Percentiles rank a stretch among this genome's conserved stretches.
These are phyloP conservation scores for Oidiodendron maius DNA, from an alignment of 495 filamentous ascomycete species.

Conservation along the genomic window DNA sequence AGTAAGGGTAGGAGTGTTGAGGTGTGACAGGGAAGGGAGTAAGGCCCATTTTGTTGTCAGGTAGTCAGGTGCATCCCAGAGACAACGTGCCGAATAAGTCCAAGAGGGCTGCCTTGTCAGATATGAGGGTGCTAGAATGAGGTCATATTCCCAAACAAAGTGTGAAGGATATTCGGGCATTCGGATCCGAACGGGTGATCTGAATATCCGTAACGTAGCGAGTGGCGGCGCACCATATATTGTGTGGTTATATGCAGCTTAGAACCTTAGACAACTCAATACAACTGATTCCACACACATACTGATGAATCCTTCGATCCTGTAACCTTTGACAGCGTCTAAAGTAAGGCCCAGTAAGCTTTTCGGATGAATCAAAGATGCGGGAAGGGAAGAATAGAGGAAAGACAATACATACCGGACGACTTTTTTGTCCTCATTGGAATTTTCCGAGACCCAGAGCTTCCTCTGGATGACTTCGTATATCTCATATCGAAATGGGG, in stretches of 20 bases:
- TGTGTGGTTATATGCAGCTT: too few species aligned
- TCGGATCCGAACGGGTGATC: too few species aligned
- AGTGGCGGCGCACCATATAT: too few species aligned
- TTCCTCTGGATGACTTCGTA: conserved; percentile 4
- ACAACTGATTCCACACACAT: too few species aligned
- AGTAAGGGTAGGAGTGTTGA: background rate
- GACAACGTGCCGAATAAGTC: background rate
- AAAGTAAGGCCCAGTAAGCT: background rate
- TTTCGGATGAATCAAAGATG: background rate
- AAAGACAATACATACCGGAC: background rate
- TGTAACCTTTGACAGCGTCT: too few species aligned
- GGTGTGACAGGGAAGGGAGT: background rate
- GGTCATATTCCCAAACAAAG: too few species aligned
- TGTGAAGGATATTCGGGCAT: too few species aligned
- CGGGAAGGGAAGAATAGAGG: background rate
- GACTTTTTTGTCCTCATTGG: background rate
- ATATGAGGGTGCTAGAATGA: background rate
- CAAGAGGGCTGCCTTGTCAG: background rate
- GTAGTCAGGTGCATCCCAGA: conserved; percentile 5
- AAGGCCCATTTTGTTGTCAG: background rate
- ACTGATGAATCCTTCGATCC: too few species aligned
- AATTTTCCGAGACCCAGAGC: background rate
- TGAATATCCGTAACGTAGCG: too few species aligned
- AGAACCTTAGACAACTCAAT: too few species aligned
- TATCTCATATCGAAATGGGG: conserved; percentile 4